Evolutionary conservation across 1,284 basidiomycete species (phyloP).

Genomic region (Ustilago nuda): DNA sequence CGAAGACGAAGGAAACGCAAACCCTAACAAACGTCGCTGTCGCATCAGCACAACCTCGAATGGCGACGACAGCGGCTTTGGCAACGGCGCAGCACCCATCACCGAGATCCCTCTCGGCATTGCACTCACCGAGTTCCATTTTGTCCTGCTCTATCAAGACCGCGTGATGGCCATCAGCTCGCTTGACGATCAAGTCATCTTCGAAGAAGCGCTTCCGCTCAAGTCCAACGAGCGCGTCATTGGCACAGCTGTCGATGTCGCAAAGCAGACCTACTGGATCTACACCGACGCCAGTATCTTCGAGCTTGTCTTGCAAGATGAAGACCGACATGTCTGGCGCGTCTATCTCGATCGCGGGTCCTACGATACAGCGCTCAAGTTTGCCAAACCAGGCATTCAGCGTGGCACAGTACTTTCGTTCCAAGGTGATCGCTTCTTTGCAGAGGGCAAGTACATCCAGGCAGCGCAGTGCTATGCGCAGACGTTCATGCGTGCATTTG

Average conservation of each 20-base stretch:
- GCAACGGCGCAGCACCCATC: constrained; percentile 20
- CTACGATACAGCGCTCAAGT: constrained; percentile 81
- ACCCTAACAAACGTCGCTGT: constrained; percentile 20
- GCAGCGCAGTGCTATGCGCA: constrained; percentile 88
- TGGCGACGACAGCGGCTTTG: constrained; percentile 25
- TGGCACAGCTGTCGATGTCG: constrained; percentile 75
- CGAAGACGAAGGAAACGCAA: constrained; percentile 25
- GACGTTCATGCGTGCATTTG: constrained; percentile 79
- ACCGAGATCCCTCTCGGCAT: constrained; percentile 74
- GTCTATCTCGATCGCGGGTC: constrained; percentile 84
- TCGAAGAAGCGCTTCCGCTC: constrained; percentile 76
- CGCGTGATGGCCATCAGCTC: constrained; percentile 82
- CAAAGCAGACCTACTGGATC: constrained; percentile 92
- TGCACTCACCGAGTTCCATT: constrained; percentile 90
- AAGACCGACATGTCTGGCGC: constrained; percentile 94
- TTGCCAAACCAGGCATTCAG: constrained; percentile 85
- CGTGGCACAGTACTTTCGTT: constrained; percentile 84
- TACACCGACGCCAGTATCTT: constrained; percentile 90
- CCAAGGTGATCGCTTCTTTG: constrained; percentile 87
- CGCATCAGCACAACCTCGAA: constrained; percentile 32
- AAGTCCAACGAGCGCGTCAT: constrained; percentile 58
- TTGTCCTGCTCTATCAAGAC: constrained; percentile 85
- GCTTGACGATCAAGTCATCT: constrained; percentile 83
- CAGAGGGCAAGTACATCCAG: constrained; percentile 84
- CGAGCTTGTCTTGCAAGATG: constrained; percentile 86